phyloP scores from a whole-genome alignment of 768 basidiomycete genomes.

The Amylocystis lapponica region DNA sequence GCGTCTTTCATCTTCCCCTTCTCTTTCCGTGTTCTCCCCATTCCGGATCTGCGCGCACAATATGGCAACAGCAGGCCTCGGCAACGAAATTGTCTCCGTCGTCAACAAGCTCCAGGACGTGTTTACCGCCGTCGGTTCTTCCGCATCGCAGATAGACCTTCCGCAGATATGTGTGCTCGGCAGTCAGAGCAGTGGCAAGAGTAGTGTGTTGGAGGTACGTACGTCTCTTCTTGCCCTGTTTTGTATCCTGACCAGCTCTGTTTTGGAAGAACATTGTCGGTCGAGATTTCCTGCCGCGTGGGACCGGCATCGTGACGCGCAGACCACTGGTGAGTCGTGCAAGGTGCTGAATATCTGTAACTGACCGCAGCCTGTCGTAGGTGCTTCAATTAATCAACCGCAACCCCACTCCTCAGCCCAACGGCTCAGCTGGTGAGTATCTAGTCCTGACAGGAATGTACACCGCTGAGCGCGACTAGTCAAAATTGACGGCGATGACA shows the following conservation, averaged over 20 bases:
- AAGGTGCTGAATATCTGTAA: neutral
- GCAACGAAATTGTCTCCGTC: constrained; percentile 73
- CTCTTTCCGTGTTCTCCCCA: neutral
- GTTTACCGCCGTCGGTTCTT: constrained; percentile 77
- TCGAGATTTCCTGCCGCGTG: constrained; percentile 96
- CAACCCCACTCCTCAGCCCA: constrained; percentile 44
- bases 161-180: constrained; percentile 91
- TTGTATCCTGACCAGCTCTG: neutral
- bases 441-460: neutral
- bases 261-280: constrained; percentile 88
- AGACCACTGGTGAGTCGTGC: constrained; percentile 73
- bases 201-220: constrained; percentile 83
- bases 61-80: constrained; percentile 55
- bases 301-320: constrained; percentile 97
- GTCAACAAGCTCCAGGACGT: constrained; percentile 92
- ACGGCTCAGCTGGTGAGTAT: constrained; percentile 39
- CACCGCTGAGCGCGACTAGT: constrained; percentile 11
- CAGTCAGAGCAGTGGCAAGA: constrained; percentile 91
- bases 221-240: neutral
- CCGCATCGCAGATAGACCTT: constrained; percentile 75
- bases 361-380: constrained; percentile 29
- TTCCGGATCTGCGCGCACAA: neutral
- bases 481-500: constrained; percentile 48
- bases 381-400: constrained; percentile 94
- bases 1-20: constrained; percentile 6